These are phyloP conservation scores for Cercospora berteroae DNA, from an alignment of 2,329 filamentous ascomycete genomes.

Conservation along the genomic window DNA sequence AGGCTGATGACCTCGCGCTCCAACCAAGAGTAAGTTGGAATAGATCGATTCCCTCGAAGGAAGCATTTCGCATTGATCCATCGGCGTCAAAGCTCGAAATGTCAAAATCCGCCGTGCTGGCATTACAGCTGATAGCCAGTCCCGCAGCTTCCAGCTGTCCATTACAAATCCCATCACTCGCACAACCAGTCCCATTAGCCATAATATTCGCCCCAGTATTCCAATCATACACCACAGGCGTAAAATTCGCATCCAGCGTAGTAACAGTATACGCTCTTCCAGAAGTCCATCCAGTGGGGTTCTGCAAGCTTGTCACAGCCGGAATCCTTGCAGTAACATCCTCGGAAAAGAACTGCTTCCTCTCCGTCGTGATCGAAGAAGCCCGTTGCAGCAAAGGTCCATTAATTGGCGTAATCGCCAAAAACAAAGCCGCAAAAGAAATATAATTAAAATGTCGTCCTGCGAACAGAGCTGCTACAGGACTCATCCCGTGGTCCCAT, in stretches of 20 bases:
- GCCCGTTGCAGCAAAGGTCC: conserved; percentile 21
- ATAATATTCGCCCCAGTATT: conserved; percentile 10
- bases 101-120: conserved; percentile 17
- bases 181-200: conserved; percentile 15
- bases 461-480: conserved; percentile 16
- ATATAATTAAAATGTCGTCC: conserved; percentile 21
- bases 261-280: conserved; percentile 19
- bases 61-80: conserved; percentile 11
- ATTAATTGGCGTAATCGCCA: conserved; percentile 21
- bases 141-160: conserved; percentile 17
- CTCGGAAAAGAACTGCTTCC: conserved; percentile 9
- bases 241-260: conserved; percentile 13
- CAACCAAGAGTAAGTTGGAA: conserved; percentile 14
- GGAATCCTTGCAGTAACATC: conserved; percentile 11
- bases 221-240: conserved; percentile 17
- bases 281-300: conserved; percentile 17
- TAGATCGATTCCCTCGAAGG: conserved; percentile 16
- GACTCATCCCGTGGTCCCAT: conserved; percentile 20
- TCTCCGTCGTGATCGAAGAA: conserved; percentile 17
- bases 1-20: conserved; percentile 10
- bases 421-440: conserved; percentile 20
- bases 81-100: not conserved
- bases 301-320: conserved; percentile 9
- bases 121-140: conserved; percentile 18
- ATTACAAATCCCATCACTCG: conserved; percentile 16